Evolutionary conservation across 2,329 filamentous ascomycete genomes (phyloP), one percentile per base, ranked within the genome.

Genomic region (Aspergillus awamori): DNA sequence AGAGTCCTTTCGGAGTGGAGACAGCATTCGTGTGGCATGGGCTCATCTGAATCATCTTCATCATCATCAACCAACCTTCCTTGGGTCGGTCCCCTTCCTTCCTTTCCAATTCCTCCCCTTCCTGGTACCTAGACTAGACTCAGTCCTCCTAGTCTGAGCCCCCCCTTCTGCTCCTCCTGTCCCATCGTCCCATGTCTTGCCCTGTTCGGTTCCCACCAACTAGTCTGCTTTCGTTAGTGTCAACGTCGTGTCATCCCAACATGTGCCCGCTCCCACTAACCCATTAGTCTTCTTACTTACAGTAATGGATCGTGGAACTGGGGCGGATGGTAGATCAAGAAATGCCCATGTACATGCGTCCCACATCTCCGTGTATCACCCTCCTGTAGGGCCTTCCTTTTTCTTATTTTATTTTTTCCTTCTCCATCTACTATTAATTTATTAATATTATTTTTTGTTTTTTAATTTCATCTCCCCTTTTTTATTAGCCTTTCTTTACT

Each of bases 191-290:
- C 59, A 36, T 63, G 53, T 59, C 56, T 58, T 57, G 57, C 63
- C 62, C 53, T 57, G 47, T 59, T 59, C 49, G 39, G 20, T 53
- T 56, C 54, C 61, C 59, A 60, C 17, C 55, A 28, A 51, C 66
- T 69, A 71, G 64, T 63, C 70, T 69, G 63, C 52, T 68, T 72
- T 72, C 66, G 66, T 69, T 72, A 70, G 70, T 73, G 72, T 75
- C 72, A 76, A 75, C 71, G 72, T 74, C 71, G 73, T 76, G 74
- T 74, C 72, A 74, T 73, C 67, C 67, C 68, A 72, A 67, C 69
- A 73, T 74, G 70, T 71, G 57, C 52, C 47, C 58, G 26, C 48
- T 52, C 24, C 48, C 39, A 33, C 53, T 57, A 38, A 24, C 11
- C 10, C 53, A 39, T 36, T 60, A 58, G 47, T 26, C 24, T 30